A percentile compares a stretch with the other conserved stretches of the same genome.
Evolutionary conservation across 345 rosid genomes (phyloP).

Genomic region (Combretum micranthum): DNA sequence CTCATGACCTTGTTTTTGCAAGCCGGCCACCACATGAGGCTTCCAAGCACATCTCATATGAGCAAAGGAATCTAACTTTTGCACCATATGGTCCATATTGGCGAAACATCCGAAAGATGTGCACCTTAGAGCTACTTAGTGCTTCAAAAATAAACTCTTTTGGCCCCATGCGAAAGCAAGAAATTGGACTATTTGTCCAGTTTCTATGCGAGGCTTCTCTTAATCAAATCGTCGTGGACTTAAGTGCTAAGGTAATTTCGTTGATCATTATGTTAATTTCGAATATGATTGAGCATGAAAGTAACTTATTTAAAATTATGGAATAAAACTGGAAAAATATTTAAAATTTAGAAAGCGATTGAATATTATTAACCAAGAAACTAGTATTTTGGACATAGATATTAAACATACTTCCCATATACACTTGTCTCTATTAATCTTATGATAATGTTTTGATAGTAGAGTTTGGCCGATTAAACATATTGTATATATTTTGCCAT

Average conservation of each 20-base stretch:
- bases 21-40: slow-evolving; percentile 18
- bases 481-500: too few relatives aligned
- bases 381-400: too few relatives aligned
- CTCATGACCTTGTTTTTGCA: slow-evolving; percentile 30
- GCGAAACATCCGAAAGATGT: slow-evolving; percentile 32
- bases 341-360: too few relatives aligned
- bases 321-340: slow-evolving; percentile 12
- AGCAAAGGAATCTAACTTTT: slow-evolving; percentile 14
- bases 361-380: too few relatives aligned
- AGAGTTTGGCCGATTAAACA: too few relatives aligned
- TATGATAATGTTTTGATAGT: too few relatives aligned
- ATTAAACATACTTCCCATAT: too few relatives aligned
- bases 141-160: slow-evolving; percentile 21
- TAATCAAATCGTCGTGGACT: slow-evolving; percentile 17
- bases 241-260: slow-evolving; percentile 14
- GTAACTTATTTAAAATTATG: slow-evolving; percentile 13
- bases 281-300: slow-evolving; percentile 17
- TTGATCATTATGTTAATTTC: slow-evolving; percentile 12
- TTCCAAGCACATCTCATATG: slow-evolving; percentile 13
- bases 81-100: slow-evolving; percentile 27
- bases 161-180: slow-evolving; percentile 19
- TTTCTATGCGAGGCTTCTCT: slow-evolving; percentile 11
- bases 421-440: too few relatives aligned
- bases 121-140: slow-evolving; percentile 29
- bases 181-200: slow-evolving; percentile 19